A percentile compares a stretch with the other conserved stretches of the same genome.
phyloP scores from a whole-genome alignment of 2,329 filamentous ascomycete species.

The Juglanconis juglandina region DNA sequence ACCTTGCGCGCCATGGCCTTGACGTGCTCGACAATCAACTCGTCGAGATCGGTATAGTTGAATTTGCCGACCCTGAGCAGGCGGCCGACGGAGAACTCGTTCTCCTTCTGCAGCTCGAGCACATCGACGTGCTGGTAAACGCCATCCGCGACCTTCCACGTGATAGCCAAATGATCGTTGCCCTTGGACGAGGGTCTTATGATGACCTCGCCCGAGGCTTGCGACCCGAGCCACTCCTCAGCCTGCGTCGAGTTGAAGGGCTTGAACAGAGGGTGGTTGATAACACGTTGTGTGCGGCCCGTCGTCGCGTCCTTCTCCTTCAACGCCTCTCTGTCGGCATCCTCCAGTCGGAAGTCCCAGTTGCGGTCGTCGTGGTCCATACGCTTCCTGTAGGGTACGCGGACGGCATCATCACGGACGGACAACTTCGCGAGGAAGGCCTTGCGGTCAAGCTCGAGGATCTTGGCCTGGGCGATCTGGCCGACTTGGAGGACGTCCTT shows the following conservation, averaged over 20 bases:
- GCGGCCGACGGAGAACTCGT: conserved; percentile 88
- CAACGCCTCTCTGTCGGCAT: conserved; percentile 75
- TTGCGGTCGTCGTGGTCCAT: conserved; percentile 72
- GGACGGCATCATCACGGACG: conserved; percentile 76
- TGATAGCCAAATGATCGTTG: conserved; percentile 90
- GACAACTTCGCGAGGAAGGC: conserved; percentile 80
- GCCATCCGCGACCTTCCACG: conserved; percentile 95
- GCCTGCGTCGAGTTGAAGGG: conserved; percentile 90
- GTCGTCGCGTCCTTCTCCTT: conserved; percentile 82
- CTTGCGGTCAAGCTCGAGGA: conserved; percentile 83
- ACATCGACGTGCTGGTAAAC: conserved; percentile 99
- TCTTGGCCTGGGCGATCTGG: conserved; percentile 84
- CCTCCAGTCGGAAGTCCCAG: conserved; percentile 84
- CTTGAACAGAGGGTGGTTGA: conserved; percentile 95
- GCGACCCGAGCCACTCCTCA: conserved; percentile 86
- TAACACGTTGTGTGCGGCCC: conserved; percentile 85
- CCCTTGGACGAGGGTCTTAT: conserved; percentile 95
- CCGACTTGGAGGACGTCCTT: conserved; percentile 72
- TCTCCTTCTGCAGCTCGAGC: conserved; percentile 93
- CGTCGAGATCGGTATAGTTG: conserved; percentile 92
- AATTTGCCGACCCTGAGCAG: conserved; percentile 84
- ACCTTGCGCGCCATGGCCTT: conserved; percentile 98
- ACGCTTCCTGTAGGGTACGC: conserved; percentile 65
- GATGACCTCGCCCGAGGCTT: conserved; percentile 83
- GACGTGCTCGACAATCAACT: conserved; percentile 94